phyloP scores from a whole-genome alignment of 1,139 yeast species.

The Protomyces arabidopsidicola region DNA sequence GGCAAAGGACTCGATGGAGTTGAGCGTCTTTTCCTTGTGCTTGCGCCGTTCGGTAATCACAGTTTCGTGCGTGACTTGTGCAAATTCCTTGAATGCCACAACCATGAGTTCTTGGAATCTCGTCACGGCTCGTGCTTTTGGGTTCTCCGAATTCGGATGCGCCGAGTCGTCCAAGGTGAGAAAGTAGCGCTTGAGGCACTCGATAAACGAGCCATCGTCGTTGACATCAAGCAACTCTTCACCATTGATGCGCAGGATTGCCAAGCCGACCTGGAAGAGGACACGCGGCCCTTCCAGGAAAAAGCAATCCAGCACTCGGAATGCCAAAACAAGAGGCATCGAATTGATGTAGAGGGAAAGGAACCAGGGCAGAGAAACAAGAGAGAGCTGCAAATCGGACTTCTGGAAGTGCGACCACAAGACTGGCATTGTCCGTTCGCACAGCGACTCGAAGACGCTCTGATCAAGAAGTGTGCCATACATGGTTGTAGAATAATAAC shows the following conservation, averaged over 20 bases:
- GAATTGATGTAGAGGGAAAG: conserved; percentile 81
- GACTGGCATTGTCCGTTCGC: conserved; percentile 82
- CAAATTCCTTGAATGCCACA: conserved; percentile 86
- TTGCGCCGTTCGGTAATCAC: conserved; percentile 65
- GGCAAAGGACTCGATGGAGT: conserved; percentile 82
- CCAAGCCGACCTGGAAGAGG: conserved; percentile 87
- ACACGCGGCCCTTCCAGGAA: conserved; percentile 87
- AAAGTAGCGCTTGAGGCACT: conserved; percentile 77
- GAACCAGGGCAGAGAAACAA: conserved; percentile 95
- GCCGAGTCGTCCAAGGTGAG: conserved; percentile 72
- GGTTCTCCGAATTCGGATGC: conserved; percentile 66
- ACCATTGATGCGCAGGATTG: conserved; percentile 78
- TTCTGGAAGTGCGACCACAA: conserved; percentile 75
- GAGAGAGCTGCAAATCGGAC: conserved; percentile 86
- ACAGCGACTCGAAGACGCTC: conserved; percentile 83
- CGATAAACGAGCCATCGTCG: conserved; percentile 90
- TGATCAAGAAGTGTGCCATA: conserved; percentile 94
- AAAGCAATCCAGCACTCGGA: conserved; percentile 84
- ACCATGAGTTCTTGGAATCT: conserved; percentile 86
- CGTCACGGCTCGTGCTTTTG: conserved; percentile 62
- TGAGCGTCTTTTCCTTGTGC: conserved; percentile 71
- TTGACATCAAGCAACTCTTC: conserved; percentile 71
- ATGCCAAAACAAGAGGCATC: conserved; percentile 92
- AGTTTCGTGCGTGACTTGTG: conserved; percentile 68
- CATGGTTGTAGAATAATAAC: conserved; percentile 96